These are phyloP conservation scores for Phallus indusiatus DNA, from an alignment of 768 basidiomycete genomes.

Conservation along the genomic window DNA sequence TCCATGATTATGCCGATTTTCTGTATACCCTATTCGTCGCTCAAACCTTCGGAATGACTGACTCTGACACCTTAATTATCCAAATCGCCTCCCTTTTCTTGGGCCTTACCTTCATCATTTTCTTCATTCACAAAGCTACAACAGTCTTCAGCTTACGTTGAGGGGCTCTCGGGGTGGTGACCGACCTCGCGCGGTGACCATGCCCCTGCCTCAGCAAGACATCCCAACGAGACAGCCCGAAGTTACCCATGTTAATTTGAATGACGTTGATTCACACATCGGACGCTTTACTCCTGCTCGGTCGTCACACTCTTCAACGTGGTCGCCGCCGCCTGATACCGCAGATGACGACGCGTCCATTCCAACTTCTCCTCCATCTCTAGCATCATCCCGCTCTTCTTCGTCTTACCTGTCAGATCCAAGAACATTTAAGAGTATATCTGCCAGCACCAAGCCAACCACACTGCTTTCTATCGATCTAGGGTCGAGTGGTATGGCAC, in stretches of 20 bases:
- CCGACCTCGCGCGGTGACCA: conserved; percentile 5
- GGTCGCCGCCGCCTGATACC: conserved; percentile 71
- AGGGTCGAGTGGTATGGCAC: conserved; percentile 67
- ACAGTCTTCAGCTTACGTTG: too few species aligned
- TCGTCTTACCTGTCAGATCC: conserved; percentile 78
- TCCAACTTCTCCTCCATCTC: conserved; percentile 80
- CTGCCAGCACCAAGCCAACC: conserved; percentile 90
- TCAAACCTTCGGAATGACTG: too few species aligned
- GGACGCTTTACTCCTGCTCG: conserved; percentile 53
- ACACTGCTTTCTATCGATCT: conserved; percentile 87
- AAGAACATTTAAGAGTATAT: conserved; percentile 71
- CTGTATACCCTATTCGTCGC: background rate
- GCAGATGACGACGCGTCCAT: conserved; percentile 42
- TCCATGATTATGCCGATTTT: background rate
- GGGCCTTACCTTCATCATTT: too few species aligned
- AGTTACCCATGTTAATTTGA: background rate
- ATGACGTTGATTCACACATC: conserved; percentile 37
- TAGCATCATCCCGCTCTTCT: conserved; percentile 75
- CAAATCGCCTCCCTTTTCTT: too few species aligned
- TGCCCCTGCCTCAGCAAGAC: background rate
- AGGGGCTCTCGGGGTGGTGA: too few species aligned
- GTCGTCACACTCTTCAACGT: conserved; percentile 44
- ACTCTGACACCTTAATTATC: too few species aligned
- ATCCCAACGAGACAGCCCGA: conserved; percentile 7
- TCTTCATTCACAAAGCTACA: too few species aligned